phyloP scores from a whole-genome alignment of 805 yeast species.

The Hanseniaspora mollemarum region DNA sequence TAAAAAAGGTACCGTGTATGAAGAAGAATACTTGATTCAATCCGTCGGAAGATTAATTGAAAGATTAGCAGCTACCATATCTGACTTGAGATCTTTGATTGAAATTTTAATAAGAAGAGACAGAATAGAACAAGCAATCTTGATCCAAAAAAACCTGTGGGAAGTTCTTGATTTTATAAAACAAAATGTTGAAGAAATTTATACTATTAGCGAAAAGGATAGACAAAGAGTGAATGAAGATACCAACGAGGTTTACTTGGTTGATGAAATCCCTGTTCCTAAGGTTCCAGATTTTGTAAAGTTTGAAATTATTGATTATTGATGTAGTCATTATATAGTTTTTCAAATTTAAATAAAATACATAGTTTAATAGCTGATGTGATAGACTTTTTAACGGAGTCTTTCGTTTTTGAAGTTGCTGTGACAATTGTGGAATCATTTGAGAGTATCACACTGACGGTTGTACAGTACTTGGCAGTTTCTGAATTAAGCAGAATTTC shows the following conservation, averaged over 20 bases:
- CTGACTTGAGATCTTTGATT: slow-evolving; percentile 62
- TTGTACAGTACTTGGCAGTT: slow-evolving; percentile 13
- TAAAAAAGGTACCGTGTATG: slow-evolving; percentile 93
- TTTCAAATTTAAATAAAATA: background rate
- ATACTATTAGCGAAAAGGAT: slow-evolving; percentile 69
- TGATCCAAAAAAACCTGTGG: slow-evolving; percentile 56
- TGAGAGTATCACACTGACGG: background rate
- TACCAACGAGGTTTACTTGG: slow-evolving; percentile 66
- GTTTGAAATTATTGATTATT: slow-evolving; percentile 14
- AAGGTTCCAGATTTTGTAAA: slow-evolving; percentile 42
- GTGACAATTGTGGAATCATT: background rate
- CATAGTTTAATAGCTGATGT: slow-evolving; percentile 9
- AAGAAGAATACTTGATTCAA: slow-evolving; percentile 83
- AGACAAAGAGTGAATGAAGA: slow-evolving; percentile 75
- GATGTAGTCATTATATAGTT: slow-evolving; percentile 9
- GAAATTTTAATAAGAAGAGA: slow-evolving; percentile 64
- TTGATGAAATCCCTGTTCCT: slow-evolving; percentile 69
- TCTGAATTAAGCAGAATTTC: slow-evolving; percentile 8
- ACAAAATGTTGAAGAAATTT: slow-evolving; percentile 63
- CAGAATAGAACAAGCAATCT: slow-evolving; percentile 69
- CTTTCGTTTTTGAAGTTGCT: background rate
- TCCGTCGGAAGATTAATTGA: slow-evolving; percentile 83
- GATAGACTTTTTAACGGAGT: slow-evolving; percentile 1
- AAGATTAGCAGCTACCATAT: slow-evolving; percentile 58
- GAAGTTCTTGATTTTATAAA: slow-evolving; percentile 46